Evolutionary conservation across 1,284 basidiomycete species (phyloP), one percentile per base, ranked within the genome.

Genomic region (Cyathus olla): DNA sequence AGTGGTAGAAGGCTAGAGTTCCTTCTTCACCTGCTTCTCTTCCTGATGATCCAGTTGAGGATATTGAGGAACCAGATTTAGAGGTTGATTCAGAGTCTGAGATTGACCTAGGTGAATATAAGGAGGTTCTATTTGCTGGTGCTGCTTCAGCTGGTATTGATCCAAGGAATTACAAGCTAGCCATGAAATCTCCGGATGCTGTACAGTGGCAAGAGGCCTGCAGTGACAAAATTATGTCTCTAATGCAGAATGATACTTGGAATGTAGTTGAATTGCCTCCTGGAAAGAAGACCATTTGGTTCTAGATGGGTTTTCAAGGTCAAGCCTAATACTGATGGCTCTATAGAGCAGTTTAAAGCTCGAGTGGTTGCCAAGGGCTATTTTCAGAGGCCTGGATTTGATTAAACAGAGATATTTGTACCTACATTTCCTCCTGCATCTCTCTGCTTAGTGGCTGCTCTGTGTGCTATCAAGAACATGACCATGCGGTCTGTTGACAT

Each of bases 401-500:
- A 75, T 29, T 75, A 60, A 57, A 53, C 44, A 42, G 69, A 75
- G 27, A 62, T 57, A 13, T 72, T 69, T 59, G 69, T 70, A 3
- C 64, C 67, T 2, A 69, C 69, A 13, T 59, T 64, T 3, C 60
- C 59, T 59, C 64, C 57, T 56, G 60, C 64, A 0, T 67, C 78
- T 2, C 62, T 84, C 4, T 63, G 76, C 0, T 52, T 72, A 13
- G 64, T 83, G n/a, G 58, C 83, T 15, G 73, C 81, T 0, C 53
- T 80, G 1, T 77, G 76, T 54, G 74, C 73, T 10, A 19, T 67
- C n/a, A 60, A 75, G 39, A 73, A 80, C 58, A 70, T 80, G 44
- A 68, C 78, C 15, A 62, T 83, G 9, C 65, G 70, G 6, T 79
- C 79, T 56, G 65, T 82, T 3, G 78, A 83, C 58, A 60, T 62